Percentiles rank a stretch among this genome's conserved stretches.
phyloP scores from a whole-genome alignment of 148 eudicot genomes.

The Euryodendron excelsum region DNA sequence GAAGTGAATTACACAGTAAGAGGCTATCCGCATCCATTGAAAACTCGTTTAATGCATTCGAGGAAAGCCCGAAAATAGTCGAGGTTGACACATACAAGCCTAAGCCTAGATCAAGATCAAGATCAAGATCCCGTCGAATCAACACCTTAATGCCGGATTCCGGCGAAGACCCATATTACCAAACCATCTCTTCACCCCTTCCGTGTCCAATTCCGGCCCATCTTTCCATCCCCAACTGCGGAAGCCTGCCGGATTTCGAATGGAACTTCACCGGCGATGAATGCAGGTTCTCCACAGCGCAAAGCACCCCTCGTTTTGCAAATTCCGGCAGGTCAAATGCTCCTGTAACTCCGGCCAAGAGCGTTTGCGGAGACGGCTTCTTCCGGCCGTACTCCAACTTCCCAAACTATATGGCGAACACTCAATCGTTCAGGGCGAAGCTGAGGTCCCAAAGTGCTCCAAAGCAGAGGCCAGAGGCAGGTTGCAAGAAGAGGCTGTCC shows the following conservation, averaged over 20 bases:
- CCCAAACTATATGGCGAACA: slow-evolving; percentile 79
- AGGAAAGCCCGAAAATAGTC: slow-evolving; percentile 81
- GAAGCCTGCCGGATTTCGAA: slow-evolving; percentile 42
- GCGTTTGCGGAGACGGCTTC: slow-evolving; percentile 71
- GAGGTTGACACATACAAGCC: slow-evolving; percentile 79
- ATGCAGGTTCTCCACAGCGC: slow-evolving; percentile 54
- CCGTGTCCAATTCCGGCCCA: slow-evolving; percentile 51
- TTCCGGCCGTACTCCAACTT: slow-evolving; percentile 44
- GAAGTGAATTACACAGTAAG: slow-evolving; percentile 62
- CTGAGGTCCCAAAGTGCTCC: slow-evolving; percentile 88
- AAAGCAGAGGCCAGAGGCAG: slow-evolving; percentile 67
- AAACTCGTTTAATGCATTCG: slow-evolving; percentile 33
- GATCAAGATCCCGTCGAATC: slow-evolving; percentile 59
- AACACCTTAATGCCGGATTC: slow-evolving; percentile 43
- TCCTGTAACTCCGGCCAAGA: slow-evolving; percentile 67
- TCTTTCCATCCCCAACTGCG: slow-evolving; percentile 43
- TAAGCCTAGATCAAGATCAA: no score
- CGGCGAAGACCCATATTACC: slow-evolving; percentile 49
- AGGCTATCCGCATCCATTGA: slow-evolving; percentile 69
- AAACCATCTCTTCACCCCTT: slow-evolving; percentile 52
- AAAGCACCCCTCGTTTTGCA: slow-evolving; percentile 69
- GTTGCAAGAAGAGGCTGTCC: slow-evolving; percentile 51
- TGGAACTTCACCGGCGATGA: slow-evolving; percentile 52
- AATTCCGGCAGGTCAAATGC: slow-evolving; percentile 35
- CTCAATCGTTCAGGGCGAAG: slow-evolving; percentile 79